These are phyloP conservation scores for Hibiscus tridactylites DNA, from an alignment of 345 rosid species.

Conservation along the genomic window DNA sequence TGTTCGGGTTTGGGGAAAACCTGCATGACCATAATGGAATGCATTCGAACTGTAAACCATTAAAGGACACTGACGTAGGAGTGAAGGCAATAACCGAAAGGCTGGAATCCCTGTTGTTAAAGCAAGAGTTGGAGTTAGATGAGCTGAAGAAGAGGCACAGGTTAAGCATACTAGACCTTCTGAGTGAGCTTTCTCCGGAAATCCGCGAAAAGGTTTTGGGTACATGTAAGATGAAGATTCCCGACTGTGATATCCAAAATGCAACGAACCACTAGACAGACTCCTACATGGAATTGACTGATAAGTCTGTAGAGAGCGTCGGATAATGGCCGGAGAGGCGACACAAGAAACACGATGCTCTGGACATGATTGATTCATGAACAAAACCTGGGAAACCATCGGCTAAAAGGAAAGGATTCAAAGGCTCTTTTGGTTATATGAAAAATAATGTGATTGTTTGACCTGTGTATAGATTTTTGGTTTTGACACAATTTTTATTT, in stretches of 20 bases:
- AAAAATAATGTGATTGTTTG: no score
- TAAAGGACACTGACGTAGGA: conserved; percentile 16
- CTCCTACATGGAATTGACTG: no score
- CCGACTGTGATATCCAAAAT: conserved; percentile 3
- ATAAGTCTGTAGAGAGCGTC: no score
- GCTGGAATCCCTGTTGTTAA: conserved; percentile 48
- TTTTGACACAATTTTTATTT: no score
- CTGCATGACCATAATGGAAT: conserved; percentile 8
- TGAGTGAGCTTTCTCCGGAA: conserved; percentile 53
- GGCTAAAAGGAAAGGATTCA: no score
- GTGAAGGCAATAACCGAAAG: conserved; percentile 31
- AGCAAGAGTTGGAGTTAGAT: conserved; percentile 62
- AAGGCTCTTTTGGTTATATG: no score
- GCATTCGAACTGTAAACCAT: background rate
- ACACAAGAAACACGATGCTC: no score
- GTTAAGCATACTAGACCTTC: conserved; percentile 37
- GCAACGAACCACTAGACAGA: background rate
- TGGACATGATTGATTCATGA: no score
- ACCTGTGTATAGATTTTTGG: no score
- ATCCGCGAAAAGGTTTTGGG: conserved; percentile 36
- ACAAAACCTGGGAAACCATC: no score
- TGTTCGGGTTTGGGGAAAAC: background rate
- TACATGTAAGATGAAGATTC: conserved; percentile 32
- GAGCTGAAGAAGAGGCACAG: conserved; percentile 57
- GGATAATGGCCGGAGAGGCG: no score